phyloP scores from a whole-genome alignment of 176 grass and related monocot genomes.

The barley (Hordeum vulgare) region DNA sequence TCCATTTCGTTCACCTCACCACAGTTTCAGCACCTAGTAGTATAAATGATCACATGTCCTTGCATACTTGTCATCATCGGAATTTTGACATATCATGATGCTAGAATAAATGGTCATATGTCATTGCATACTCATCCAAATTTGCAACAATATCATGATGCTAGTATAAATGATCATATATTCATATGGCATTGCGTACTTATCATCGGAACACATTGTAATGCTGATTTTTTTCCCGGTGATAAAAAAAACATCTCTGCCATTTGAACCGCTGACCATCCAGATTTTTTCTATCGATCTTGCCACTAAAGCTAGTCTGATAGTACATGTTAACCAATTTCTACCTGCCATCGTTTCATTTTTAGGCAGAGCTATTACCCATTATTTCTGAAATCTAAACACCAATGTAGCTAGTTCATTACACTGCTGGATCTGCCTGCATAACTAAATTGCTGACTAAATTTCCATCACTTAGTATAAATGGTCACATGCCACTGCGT shows the following conservation, averaged over 20 bases:
- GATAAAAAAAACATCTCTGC: not conserved
- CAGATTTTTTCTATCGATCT: not conserved
- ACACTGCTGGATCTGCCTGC: not conserved
- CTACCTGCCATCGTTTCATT: not conserved
- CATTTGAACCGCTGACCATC: not conserved
- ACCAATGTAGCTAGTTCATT: not conserved
- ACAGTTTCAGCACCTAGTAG: not conserved
- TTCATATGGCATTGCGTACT: not conserved
- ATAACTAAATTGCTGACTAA: not conserved
- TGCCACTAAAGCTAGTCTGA: not conserved
- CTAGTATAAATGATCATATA: not conserved
- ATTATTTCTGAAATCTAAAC: not conserved
- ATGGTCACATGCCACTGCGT: not conserved
- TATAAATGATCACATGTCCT: not conserved
- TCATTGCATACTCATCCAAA: not conserved
- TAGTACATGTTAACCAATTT: not conserved
- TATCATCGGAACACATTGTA: not conserved
- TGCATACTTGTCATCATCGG: not conserved
- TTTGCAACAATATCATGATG: not conserved
- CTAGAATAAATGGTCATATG: not conserved
- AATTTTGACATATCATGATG: not conserved
- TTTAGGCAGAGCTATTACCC: not conserved
- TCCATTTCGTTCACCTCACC: not conserved
- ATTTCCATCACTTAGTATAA: not conserved
- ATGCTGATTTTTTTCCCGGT: not conserved